These are phyloP conservation scores for Epicoccum nigrum DNA, from an alignment of 2,329 filamentous ascomycete genomes.

Conservation along the genomic window DNA sequence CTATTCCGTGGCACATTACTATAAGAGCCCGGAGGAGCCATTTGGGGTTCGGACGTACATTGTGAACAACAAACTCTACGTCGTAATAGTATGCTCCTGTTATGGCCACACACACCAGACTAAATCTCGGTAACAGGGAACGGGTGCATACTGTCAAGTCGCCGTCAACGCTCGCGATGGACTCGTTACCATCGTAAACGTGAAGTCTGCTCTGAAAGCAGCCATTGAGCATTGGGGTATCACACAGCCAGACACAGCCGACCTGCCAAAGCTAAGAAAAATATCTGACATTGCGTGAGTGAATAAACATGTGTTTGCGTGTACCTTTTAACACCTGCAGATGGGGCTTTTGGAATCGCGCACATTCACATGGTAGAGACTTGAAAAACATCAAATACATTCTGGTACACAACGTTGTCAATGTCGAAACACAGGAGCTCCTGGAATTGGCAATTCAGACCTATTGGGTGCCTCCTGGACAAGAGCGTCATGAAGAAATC, in stretches of 20 bases:
- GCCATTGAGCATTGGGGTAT: background rate
- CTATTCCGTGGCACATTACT: background rate
- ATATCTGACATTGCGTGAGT: conserved; percentile 10
- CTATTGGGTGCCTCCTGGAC: background rate
- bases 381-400: conserved; percentile 7
- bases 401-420: conserved; percentile 3
- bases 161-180: conserved; percentile 11
- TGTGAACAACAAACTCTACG: background rate
- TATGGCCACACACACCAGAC: background rate
- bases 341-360: conserved; percentile 10
- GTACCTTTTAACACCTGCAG: background rate
- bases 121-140: conserved; percentile 1
- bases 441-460: conserved; percentile 1
- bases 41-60: background rate
- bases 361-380: background rate
- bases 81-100: background rate
- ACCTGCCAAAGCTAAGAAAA: conserved; percentile 4
- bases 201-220: background rate
- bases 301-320: background rate
- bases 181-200: conserved; percentile 3
- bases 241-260: background rate
- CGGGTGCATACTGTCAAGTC: background rate
- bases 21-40: background rate
- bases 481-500: background rate
- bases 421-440: background rate